phyloP scores from a whole-genome alignment of 163 green algal genomes.

The Dunaliella salina region DNA sequence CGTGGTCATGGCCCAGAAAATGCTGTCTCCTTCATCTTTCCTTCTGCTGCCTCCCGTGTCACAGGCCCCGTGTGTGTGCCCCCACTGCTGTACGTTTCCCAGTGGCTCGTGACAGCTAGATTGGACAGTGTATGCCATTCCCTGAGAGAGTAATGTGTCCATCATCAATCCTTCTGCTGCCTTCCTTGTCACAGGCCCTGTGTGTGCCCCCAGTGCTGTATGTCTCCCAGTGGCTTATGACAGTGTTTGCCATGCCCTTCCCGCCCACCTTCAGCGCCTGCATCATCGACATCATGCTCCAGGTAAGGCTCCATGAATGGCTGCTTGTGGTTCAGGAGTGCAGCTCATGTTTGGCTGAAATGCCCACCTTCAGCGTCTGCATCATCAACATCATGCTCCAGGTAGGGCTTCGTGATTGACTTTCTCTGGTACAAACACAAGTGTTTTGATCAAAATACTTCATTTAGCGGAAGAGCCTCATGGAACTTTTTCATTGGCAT shows the following conservation, averaged over 20 bases:
- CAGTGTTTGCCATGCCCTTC: constrained; percentile 79
- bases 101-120: constrained; percentile 78
- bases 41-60: background rate
- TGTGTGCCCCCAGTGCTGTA: constrained; percentile 76
- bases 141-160: too few species aligned
- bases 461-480: too few species aligned
- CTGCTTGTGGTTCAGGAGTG: background rate
- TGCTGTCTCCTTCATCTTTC: too few species aligned
- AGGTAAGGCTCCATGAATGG: constrained; percentile 38
- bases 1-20: too few species aligned
- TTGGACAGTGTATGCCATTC: constrained; percentile 44
- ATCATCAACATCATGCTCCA: constrained; percentile 84
- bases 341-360: background rate
- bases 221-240: constrained; percentile 82
- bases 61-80: constrained; percentile 60
- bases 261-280: constrained; percentile 66
- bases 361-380: constrained; percentile 59
- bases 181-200: constrained; percentile 38
- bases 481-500: too few species aligned
- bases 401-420: constrained; percentile 25
- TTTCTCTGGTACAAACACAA: background rate
- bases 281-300: constrained; percentile 83
- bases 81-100: constrained; percentile 71
- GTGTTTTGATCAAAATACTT: too few species aligned
- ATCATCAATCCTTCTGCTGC: too few species aligned